These are phyloP conservation scores for Stephania cephalantha DNA, from an alignment of 164 flowering plant species.

Conservation along the genomic window DNA sequence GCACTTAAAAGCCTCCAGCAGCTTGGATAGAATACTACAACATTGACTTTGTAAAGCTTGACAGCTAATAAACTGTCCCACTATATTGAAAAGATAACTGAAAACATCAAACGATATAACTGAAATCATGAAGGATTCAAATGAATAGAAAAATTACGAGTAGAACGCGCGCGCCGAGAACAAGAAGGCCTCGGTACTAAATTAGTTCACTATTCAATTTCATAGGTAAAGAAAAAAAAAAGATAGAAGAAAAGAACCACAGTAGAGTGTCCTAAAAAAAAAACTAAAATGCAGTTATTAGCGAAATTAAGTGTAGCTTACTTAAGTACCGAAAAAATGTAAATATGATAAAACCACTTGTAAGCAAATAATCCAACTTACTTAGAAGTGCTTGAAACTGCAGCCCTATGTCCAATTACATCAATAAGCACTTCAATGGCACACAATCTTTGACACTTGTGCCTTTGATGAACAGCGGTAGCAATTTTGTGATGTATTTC, in stretches of 20 bases:
- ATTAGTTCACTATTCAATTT: too few species aligned
- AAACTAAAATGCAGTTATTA: neutral
- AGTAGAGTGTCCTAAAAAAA: neutral
- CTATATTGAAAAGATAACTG: conserved; percentile 85
- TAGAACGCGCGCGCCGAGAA: too few species aligned
- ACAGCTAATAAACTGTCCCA: conserved; percentile 58
- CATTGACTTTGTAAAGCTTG: conserved; percentile 68
- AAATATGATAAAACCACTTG: too few species aligned
- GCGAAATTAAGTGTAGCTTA: neutral
- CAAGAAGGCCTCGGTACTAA: too few species aligned
- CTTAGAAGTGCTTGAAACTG: conserved; percentile 74
- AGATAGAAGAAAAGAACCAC: neutral
- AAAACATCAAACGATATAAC: conserved; percentile 10
- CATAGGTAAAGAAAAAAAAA: neutral
- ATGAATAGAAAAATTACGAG: neutral
- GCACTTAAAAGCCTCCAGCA: conserved; percentile 43
- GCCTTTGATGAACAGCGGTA: conserved; percentile 69
- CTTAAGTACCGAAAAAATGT: too few species aligned
- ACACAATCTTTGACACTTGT: conserved; percentile 62
- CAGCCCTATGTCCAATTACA: conserved; percentile 65
- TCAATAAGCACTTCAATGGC: conserved; percentile 69
- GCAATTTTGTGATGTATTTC: conserved; percentile 79
- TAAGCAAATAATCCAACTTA: conserved; percentile 14
- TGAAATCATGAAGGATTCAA: neutral
- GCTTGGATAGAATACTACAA: conserved; percentile 54